Conservation (phyloP, 345 rosid genomes). For the Eucalyptus rudis region DNA sequence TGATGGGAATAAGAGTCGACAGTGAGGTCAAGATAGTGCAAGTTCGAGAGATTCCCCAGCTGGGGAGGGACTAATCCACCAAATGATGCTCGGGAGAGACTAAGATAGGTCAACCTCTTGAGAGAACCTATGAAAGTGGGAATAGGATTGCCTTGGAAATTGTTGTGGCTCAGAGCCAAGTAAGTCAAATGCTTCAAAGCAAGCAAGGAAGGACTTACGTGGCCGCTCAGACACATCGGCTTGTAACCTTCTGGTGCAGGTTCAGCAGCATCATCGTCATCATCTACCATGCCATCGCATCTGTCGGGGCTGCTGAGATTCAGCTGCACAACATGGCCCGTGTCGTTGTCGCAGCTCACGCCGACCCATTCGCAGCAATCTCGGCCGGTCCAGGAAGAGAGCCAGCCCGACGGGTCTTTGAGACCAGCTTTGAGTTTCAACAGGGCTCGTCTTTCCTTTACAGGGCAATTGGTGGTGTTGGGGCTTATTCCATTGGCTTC, state of each 20-base stretch:
- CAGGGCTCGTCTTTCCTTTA: constrained; percentile 8
- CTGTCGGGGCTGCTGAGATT: neutral
- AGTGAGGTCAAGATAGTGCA: constrained; percentile 4
- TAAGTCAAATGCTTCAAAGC: neutral
- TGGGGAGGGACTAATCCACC: constrained; percentile 4
- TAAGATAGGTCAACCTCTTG: neutral
- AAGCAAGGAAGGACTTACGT: constrained; percentile 2
- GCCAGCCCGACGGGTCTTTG: neutral
- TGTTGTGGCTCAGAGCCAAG: constrained; percentile 11
- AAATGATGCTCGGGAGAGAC: constrained; percentile 4
- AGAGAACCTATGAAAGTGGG: constrained; percentile 11
- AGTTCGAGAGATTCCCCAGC: constrained; percentile 8
- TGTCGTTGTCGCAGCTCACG: neutral
- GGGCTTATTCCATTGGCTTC: neutral
- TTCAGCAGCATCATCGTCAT: neutral
- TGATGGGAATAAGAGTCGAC: neutral
- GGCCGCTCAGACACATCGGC: neutral
- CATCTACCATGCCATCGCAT: neutral
- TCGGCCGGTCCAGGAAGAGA: neutral
- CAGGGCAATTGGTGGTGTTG: neutral
- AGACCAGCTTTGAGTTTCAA: constrained; percentile 5
- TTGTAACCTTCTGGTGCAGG: neutral
- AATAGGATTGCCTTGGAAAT: constrained; percentile 1
- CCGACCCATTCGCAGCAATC: constrained; percentile 21
- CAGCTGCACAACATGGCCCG: neutral